Evolutionary conservation across 1,284 basidiomycete genomes (phyloP), one percentile per base, ranked within the genome.

Genomic region (Anthracocystis panici-leucophaei): DNA sequence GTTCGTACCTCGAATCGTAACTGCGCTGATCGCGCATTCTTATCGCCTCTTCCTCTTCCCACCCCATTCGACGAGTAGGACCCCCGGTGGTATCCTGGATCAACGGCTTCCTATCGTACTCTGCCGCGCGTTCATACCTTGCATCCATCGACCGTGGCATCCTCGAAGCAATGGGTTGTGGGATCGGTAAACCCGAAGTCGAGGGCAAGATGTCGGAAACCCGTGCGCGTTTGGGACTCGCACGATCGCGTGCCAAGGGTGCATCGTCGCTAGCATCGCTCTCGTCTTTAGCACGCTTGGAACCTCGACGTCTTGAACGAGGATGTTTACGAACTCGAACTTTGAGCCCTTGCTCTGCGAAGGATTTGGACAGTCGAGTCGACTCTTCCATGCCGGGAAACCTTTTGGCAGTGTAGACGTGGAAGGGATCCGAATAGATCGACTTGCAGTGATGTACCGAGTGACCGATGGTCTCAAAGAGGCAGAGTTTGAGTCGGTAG

Each of bases 391-490:
- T 83, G 23, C 81, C 81, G 1, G 81, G 81, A 25, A 83, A 83
- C 12, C 81, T 58, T 56, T 83, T 83, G 18, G 81, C 80, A 0
- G 81, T 81, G 50, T 77, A 82, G 52, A 83, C 81, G 42, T 77
- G 74, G 70, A 83, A 83, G 25, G 79, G 77, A 23, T 69, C 67
- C 3, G 81, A 81, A 50, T 81, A 83, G 69, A 82, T 75, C 31
- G 80, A 82, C 50, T 78, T 81, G 80, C 80, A 82, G 52, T 82
- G 79, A 42, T 83, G 80, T 0, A 83, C 80, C 29, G 76, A 57
- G 38, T 76, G 71, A 16, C 92, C 92, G 57, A 95, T 92, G 59
- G 97, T 94, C 86, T 97, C 95, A 83, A 93, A 98, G 2, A 83
- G 72, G 48, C 70, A 97, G 86, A 79, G 91, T 86, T 97, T 97